A percentile compares a stretch with the other conserved stretches of the same genome.
These are phyloP conservation scores for Penicillium canescens DNA, from an alignment of 495 filamentous ascomycete species.

Conservation along the genomic window DNA sequence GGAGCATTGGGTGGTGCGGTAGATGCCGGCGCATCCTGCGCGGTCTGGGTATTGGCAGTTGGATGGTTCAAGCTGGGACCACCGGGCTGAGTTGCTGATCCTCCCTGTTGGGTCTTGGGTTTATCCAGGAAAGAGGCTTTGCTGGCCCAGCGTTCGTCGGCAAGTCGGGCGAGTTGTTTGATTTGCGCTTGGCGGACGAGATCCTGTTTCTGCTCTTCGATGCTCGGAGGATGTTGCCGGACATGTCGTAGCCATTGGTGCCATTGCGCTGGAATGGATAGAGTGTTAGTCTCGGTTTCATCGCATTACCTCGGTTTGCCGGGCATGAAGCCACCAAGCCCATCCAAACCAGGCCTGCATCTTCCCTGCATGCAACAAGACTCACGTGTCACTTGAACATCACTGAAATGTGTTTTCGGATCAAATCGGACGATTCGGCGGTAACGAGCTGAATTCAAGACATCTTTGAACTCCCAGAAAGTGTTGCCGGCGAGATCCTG, in stretches of 20 bases:
- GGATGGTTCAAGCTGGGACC: slow-evolving; percentile 30
- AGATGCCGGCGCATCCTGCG: slow-evolving; percentile 14
- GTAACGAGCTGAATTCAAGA: slow-evolving; percentile 52
- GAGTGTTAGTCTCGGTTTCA: slow-evolving; percentile 3
- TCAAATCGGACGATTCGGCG: slow-evolving; percentile 70
- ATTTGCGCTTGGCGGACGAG: slow-evolving; percentile 64
- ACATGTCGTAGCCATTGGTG: slow-evolving; percentile 95
- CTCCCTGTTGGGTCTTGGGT: slow-evolving; percentile 49
- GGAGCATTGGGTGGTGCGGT: not conserved
- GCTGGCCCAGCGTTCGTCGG: slow-evolving; percentile 83
- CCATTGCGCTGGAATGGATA: slow-evolving; percentile 68
- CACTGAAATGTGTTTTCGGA: slow-evolving; percentile 60
- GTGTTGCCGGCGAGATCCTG: slow-evolving; percentile 86
- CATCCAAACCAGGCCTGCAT: not conserved
- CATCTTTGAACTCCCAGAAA: slow-evolving; percentile 87
- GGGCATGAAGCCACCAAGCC: not conserved
- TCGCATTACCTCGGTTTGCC: not conserved
- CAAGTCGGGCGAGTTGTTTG: slow-evolving; percentile 71
- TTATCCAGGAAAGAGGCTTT: slow-evolving; percentile 67
- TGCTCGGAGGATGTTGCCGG: slow-evolving; percentile 64
- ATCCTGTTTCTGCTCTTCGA: slow-evolving; percentile 75
- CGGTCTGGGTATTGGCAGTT: slow-evolving; percentile 1
- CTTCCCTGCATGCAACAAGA: slow-evolving; percentile 4
- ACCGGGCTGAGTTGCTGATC: slow-evolving; percentile 34
- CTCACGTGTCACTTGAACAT: slow-evolving; percentile 64